Evolutionary conservation across 306 rosid genomes (phyloP), one percentile per base, ranked within the genome.

Genomic region (Mimosa pudica): DNA sequence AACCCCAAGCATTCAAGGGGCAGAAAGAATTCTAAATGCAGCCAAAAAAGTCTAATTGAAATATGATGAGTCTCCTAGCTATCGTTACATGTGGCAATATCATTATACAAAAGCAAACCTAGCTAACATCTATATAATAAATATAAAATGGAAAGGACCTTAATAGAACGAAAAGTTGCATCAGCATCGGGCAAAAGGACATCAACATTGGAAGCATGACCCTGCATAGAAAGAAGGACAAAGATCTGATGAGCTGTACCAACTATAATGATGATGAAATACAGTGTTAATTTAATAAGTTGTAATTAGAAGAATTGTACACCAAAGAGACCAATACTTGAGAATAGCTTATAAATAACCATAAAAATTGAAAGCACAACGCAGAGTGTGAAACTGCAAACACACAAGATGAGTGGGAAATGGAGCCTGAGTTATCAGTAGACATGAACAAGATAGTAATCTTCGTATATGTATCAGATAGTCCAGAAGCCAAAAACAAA

Each of bases 151-250:
- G 62, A 78, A 64, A 81, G 45, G 74, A 90, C 95, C 95, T 90
- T 90, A 77, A 90, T 85, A 1, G 92, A 87, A 20, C 63, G 90
- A 69, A 90, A 89, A 63, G 86, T 54, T 20, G 89, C 95, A 82
- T 81, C 80, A 57, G 92, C 90, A 48, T 90, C 92, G 54, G 45
- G 77, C 60, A 89, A 88, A 80, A 73, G 70, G 33, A 82, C 84
- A 90, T 87, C 85, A 44, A 74, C 85, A 9, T 81, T 85, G 67
- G 92, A 76, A 78, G 83, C 78, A 70, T 74, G 92, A 64, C 82
- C 89, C 95, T 90, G 82, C 70, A 75, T 1, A 30, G 11, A 48
- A 32, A 42, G 64, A 32, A 42, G 64, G 64, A 68, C 24, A 12
- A 36, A 16, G 42, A 67, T 81, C 7, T 64, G 77, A 73, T 32